These are phyloP conservation scores for Ogataea trehaloabstinens DNA, from an alignment of 805 yeast species.

Conservation along the genomic window DNA sequence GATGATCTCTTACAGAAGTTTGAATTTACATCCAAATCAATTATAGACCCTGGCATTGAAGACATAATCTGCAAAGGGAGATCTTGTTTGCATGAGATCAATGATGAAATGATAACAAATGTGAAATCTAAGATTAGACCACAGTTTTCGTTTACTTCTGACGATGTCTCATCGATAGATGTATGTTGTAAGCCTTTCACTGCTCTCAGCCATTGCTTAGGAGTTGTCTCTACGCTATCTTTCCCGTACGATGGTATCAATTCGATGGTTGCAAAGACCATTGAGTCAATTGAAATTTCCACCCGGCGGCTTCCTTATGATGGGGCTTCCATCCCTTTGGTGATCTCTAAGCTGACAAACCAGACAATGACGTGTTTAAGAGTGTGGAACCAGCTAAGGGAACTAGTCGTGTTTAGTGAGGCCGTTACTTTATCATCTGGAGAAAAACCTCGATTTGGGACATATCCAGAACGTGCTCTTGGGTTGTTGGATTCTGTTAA, in stretches of 20 bases:
- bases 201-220: slow-evolving; percentile 25
- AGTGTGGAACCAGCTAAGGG: slow-evolving; percentile 36
- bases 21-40: slow-evolving; percentile 5
- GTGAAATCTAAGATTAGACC: slow-evolving; percentile 23
- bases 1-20: slow-evolving; percentile 21
- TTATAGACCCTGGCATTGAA: slow-evolving; percentile 14
- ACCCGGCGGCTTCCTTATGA: slow-evolving; percentile 49
- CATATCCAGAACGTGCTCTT: slow-evolving; percentile 29
- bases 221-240: slow-evolving; percentile 21
- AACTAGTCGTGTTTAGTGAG: slow-evolving; percentile 28
- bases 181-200: slow-evolving; percentile 20
- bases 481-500: slow-evolving; percentile 57
- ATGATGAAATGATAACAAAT: slow-evolving; percentile 18
- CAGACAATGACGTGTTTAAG: slow-evolving; percentile 61
- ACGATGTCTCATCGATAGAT: slow-evolving; percentile 16
- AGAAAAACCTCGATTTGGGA: slow-evolving; percentile 18
- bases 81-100: slow-evolving; percentile 14
- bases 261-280: slow-evolving; percentile 46
- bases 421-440: slow-evolving; percentile 15
- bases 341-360: slow-evolving; percentile 58
- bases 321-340: slow-evolving; percentile 30
- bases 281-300: slow-evolving; percentile 64
- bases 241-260: slow-evolving; percentile 33
- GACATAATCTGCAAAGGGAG: slow-evolving; percentile 5
- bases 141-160: slow-evolving; percentile 29